Percentiles rank a stretch among this genome's conserved stretches.
phyloP scores from a whole-genome alignment of 176 grass and related monocot genomes.

The Chrysopogon serrulatus region DNA sequence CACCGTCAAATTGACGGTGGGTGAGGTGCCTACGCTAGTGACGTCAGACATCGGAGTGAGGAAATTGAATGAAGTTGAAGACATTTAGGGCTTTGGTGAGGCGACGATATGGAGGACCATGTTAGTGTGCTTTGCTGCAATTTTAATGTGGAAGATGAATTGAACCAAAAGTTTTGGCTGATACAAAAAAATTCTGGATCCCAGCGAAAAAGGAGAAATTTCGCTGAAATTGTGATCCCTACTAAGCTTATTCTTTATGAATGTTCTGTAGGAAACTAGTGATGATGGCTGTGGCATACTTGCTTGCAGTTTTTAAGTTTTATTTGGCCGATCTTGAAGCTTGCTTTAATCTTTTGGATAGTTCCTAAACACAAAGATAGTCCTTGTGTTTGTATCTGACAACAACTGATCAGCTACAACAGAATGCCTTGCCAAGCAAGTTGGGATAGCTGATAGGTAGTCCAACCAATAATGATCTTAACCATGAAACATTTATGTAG shows the following conservation, averaged over 20 bases:
- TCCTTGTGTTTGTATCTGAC: not conserved
- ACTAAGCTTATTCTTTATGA: not conserved
- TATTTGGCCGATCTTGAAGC: not conserved
- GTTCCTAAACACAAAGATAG: not conserved
- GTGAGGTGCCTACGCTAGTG: too few relatives aligned
- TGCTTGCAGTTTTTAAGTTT: not conserved
- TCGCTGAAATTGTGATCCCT: too few relatives aligned
- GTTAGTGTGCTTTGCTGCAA: too few relatives aligned
- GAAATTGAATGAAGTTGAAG: too few relatives aligned
- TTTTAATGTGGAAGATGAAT: too few relatives aligned
- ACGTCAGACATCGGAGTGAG: too few relatives aligned
- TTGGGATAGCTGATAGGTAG: not conserved
- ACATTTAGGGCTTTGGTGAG: too few relatives aligned
- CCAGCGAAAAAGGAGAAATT: too few relatives aligned
- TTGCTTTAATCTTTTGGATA: not conserved
- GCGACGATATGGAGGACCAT: too few relatives aligned
- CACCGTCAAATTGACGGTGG: too few relatives aligned
- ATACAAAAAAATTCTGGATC: too few relatives aligned
- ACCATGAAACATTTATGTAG: not conserved
- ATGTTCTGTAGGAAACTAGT: not conserved
- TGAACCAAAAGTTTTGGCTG: too few relatives aligned
- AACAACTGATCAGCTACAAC: not conserved
- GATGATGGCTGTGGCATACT: not conserved
- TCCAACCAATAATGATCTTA: not conserved
- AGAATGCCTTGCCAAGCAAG: not conserved